These are phyloP conservation scores for Agaricus bisporus DNA, from an alignment of 768 basidiomycete species.

Conservation along the genomic window DNA sequence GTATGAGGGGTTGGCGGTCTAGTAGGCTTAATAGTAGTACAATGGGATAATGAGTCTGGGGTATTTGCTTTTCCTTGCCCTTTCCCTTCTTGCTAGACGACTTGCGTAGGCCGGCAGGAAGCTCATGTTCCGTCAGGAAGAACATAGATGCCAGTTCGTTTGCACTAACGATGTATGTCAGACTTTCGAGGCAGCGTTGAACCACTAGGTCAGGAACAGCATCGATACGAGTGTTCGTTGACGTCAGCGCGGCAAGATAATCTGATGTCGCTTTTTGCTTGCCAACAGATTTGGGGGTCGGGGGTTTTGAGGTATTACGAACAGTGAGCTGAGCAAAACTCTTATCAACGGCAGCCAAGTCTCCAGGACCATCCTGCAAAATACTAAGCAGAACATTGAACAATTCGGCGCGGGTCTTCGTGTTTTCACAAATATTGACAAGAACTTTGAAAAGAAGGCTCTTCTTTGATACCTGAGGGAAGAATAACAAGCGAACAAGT, in stretches of 20 bases:
- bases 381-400: slow-evolving; percentile 94
- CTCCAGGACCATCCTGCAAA: slow-evolving; percentile 91
- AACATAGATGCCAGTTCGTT: slow-evolving; percentile 85
- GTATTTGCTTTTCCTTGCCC: slow-evolving; percentile 83
- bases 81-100: slow-evolving; percentile 80
- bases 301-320: slow-evolving; percentile 42
- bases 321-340: slow-evolving; percentile 91
- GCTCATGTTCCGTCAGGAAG: slow-evolving; percentile 94
- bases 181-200: slow-evolving; percentile 88
- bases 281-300: slow-evolving; percentile 50
- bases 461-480: slow-evolving; percentile 88
- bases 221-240: slow-evolving; percentile 59
- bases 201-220: slow-evolving; percentile 89
- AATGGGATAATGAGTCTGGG: slow-evolving; percentile 86
- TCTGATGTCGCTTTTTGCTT: slow-evolving; percentile 67
- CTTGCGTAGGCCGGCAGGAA: slow-evolving; percentile 71
- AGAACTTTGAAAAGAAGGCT: slow-evolving; percentile 83
- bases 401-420: slow-evolving; percentile 83
- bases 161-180: slow-evolving; percentile 79
- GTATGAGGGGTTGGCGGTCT: slow-evolving; percentile 80
- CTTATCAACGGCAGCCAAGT: slow-evolving; percentile 86
- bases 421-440: slow-evolving; percentile 93
- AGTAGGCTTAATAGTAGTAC: slow-evolving; percentile 84
- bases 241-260: slow-evolving; percentile 39
- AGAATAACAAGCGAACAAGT: slow-evolving; percentile 90